Percentiles rank a stretch among this genome's conserved stretches.
Conservation (phyloP, 352 stramenopile species). For the Aphanomyces stellatus region DNA sequence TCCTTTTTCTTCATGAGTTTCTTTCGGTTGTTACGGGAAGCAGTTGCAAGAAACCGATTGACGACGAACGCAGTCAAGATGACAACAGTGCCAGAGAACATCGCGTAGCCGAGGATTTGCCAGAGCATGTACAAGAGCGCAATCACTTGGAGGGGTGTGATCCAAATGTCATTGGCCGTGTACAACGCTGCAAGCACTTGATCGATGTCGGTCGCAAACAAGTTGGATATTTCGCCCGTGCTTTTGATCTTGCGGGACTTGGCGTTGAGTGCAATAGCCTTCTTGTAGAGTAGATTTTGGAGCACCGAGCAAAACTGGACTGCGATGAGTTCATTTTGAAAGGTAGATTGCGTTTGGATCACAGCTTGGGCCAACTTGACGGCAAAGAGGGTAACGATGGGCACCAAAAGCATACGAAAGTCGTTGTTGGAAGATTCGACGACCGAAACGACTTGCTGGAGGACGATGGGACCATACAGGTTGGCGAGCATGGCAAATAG, state of each 20-base stretch:
- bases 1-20: conserved; percentile 30
- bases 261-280: not conserved
- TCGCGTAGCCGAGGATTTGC: conserved; percentile 18
- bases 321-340: no score
- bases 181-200: conserved; percentile 14
- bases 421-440: not conserved
- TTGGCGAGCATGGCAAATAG: not conserved
- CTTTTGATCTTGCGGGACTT: conserved; percentile 12
- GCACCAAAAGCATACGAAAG: not conserved
- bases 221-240: not conserved
- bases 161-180: conserved; percentile 6
- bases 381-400: no score
- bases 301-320: no score
- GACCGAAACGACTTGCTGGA: not conserved
- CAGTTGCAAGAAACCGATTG: conserved; percentile 23
- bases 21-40: conserved; percentile 8
- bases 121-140: conserved; percentile 12
- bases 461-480: conserved; percentile 9
- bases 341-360: no score
- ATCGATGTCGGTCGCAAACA: conserved; percentile 15
- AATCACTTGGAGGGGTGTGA: not conserved
- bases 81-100: conserved; percentile 27
- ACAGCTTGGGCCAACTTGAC: no score
- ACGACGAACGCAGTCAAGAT: conserved; percentile 37
- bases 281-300: no score